Base-by-base conservation (phyloP, 805 yeast genomes). In the Starmerella asiatica region DNA sequence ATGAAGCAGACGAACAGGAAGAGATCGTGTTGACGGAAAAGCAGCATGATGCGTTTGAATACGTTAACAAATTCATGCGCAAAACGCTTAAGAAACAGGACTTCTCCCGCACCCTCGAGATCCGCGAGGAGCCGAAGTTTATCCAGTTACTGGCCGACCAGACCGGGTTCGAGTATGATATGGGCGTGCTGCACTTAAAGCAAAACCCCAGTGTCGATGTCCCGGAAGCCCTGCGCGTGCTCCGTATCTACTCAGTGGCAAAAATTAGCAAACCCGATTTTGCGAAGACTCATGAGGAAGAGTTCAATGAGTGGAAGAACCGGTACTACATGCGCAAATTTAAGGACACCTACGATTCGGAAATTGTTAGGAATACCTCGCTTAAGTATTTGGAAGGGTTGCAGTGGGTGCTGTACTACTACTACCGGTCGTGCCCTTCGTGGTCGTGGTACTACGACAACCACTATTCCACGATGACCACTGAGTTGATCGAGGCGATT, bases 401-500 rank as follows among this genome's bases (percentile, higher is more conserved):
- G 46, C 98, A 88, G 62, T 88, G 98, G 98, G 97, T 91, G 12
- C 65, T 91, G 58, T 76, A 70, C 54, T 88, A 88, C 63, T 88
- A 88, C 61, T 88, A 85, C 56, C 70, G 71, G 50, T 97, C 96
- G 21, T 77, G 83, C 55, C 81, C 83, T 29, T 85, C 97, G 2
- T 88, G 98, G 98, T 78, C 82, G 33, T 88, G 97, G 98, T 88
- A 72, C 56, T 88, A 72, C 58, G 73, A 68, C 49, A 81, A 82
- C 59, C 96, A 91, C 57, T 88, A 88, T 59, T 73, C 97, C 15
- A 98, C 98, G 34, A 75, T 94, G 65, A 83, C 88, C 43, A 83
- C 95, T 4, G 97, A 88, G 61, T 68, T 88, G 45, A 60, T 70
- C 26, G 64, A 68, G 42, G 97, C 95, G 36, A 66, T 88, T 39